Evolutionary conservation across 768 basidiomycete genomes (phyloP).

Genomic region (Punctularia strigosozonata): DNA sequence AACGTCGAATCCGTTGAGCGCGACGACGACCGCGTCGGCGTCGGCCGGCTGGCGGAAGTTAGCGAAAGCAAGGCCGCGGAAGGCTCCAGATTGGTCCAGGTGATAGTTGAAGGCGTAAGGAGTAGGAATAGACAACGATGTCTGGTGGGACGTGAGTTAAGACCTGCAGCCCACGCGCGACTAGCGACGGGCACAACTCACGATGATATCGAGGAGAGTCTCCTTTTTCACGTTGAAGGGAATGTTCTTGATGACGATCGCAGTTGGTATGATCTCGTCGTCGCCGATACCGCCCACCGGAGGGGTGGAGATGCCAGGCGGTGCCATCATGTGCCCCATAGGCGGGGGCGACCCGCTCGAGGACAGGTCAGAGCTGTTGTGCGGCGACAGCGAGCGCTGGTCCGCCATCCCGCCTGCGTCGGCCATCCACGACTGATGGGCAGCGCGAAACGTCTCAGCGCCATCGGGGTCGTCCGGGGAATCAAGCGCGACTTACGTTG

Average conservation of each 20-base stretch:
- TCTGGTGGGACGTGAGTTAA: constrained; percentile 28
- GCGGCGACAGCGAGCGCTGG: constrained; percentile 71
- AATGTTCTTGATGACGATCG: constrained; percentile 99
- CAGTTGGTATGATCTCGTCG: constrained; percentile 96
- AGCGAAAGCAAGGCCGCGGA: constrained; percentile 96
- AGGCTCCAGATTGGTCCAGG: constrained; percentile 89
- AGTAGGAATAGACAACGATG: constrained; percentile 85
- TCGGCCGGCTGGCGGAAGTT: constrained; percentile 90
- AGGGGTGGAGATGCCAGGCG: constrained; percentile 38
- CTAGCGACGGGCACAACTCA: constrained; percentile 28
- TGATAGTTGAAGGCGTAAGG: constrained; percentile 99
- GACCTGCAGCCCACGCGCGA: background rate
- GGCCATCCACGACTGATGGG: constrained; percentile 77
- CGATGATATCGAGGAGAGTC: constrained; percentile 92
- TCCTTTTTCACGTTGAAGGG: constrained; percentile 98
- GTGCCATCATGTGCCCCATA: constrained; percentile 25
- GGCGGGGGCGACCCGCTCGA: constrained; percentile 80
- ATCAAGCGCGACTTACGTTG: constrained; percentile 37
- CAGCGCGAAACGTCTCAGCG: constrained; percentile 9
- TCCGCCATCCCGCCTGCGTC: constrained; percentile 39
- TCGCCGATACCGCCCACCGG: constrained; percentile 44
- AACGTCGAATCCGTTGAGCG: constrained; percentile 92
- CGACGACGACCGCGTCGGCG: constrained; percentile 91
- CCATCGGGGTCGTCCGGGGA: constrained; percentile 7
- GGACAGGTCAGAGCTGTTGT: constrained; percentile 83